A percentile compares a stretch with the other conserved stretches of the same genome.
Conservation (phyloP, 805 yeast genomes). For the Ogataea kodamae region DNA sequence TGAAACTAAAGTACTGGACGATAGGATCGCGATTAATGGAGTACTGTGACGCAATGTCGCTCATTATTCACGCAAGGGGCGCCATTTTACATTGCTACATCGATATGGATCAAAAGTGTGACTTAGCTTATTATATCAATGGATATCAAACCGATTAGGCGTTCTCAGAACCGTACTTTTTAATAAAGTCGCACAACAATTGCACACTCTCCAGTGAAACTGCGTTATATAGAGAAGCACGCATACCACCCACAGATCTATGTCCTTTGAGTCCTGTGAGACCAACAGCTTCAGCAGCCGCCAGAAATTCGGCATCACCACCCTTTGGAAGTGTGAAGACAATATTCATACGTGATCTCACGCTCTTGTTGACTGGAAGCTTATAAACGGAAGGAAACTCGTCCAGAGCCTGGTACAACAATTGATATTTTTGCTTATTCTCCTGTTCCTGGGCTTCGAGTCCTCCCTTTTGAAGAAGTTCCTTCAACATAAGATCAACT, state of each 20-base stretch:
- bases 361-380: conserved; percentile 58
- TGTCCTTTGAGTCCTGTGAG: conserved; percentile 90
- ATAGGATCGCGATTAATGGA: conserved; percentile 59
- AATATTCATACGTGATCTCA: conserved; percentile 87
- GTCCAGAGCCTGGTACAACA: conserved; percentile 65
- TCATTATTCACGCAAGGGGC: conserved; percentile 48
- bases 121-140: conserved; percentile 58
- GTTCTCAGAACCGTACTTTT: conserved; percentile 49
- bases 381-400: conserved; percentile 60
- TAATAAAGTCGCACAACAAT: conserved; percentile 52
- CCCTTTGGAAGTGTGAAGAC: conserved; percentile 74
- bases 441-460: conserved; percentile 53
- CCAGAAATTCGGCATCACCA: conserved; percentile 63
- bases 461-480: conserved; percentile 69
- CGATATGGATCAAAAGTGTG: conserved; percentile 62
- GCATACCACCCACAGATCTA: conserved; percentile 94
- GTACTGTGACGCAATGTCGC: conserved; percentile 55
- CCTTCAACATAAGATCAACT: conserved; percentile 69
- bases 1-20: conserved; percentile 65
- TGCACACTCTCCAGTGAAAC: conserved; percentile 60
- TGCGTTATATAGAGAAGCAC: conserved; percentile 92
- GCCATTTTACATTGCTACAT: conserved; percentile 64
- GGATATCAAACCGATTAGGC: conserved; percentile 28
- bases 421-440: conserved; percentile 58
- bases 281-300: conserved; percentile 55